Conservation (phyloP, 176 grass and related monocot species). For the Cymbopogon citratus region DNA sequence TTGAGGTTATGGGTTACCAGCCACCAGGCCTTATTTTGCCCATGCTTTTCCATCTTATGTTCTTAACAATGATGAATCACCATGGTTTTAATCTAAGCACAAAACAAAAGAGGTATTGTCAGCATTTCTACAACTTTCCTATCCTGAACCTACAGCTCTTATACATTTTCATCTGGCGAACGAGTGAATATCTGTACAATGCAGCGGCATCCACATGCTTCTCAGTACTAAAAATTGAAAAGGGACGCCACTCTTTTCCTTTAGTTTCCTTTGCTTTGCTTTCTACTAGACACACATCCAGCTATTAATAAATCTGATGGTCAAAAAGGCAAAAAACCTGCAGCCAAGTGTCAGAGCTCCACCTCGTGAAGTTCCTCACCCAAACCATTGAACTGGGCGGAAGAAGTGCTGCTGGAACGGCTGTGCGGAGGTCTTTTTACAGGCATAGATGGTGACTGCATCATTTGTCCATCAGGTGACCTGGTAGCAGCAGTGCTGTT, state of each 20-base stretch:
- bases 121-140: neutral
- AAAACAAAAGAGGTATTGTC: neutral
- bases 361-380: conserved; percentile 62
- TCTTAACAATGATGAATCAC: neutral
- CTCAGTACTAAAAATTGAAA: conserved; percentile 36
- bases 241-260: conserved; percentile 13
- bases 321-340: neutral
- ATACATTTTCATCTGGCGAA: conserved; percentile 28
- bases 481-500: neutral
- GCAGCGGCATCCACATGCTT: conserved; percentile 36
- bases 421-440: conserved; percentile 12
- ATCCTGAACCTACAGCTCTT: conserved; percentile 22
- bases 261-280: neutral
- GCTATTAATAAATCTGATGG: conserved; percentile 15
- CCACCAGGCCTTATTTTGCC: neutral
- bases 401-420: conserved; percentile 35
- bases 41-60: neutral
- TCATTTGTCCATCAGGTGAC: conserved; percentile 27
- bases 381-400: conserved; percentile 13
- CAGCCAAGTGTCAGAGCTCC: conserved; percentile 37
- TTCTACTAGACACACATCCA: conserved; percentile 31
- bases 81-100: neutral
- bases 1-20: neutral
- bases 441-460: conserved; percentile 36
- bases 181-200: conserved; percentile 47